A percentile compares a stretch with the other conserved stretches of the same genome.
These are phyloP conservation scores for Thyridium curvatum DNA, from an alignment of 2,329 filamentous ascomycete genomes.

Conservation along the genomic window DNA sequence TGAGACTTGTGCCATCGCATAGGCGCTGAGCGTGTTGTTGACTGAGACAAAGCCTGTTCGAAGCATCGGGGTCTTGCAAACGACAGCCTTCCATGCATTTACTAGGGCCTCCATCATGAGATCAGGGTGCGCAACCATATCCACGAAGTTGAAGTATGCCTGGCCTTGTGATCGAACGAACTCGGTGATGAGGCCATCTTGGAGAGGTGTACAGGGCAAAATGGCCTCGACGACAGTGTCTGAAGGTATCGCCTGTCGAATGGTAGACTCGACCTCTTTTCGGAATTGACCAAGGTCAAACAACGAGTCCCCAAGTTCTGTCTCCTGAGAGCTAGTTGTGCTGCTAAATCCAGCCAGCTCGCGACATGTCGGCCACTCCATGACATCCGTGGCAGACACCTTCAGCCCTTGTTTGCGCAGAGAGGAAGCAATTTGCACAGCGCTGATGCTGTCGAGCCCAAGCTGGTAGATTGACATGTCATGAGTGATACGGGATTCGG, in stretches of 20 bases:
- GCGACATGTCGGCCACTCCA: constrained; percentile 51
- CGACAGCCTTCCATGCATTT: constrained; percentile 53
- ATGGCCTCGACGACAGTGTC: constrained; percentile 43
- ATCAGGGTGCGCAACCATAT: constrained; percentile 27
- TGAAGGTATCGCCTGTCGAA: constrained; percentile 11
- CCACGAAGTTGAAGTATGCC: constrained; percentile 71
- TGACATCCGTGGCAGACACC: constrained; percentile 65
- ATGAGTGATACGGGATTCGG: constrained; percentile 42
- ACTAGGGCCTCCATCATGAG: constrained; percentile 37
- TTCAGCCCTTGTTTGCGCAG: constrained; percentile 54
- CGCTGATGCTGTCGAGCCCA: constrained; percentile 88
- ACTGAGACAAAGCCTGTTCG: constrained; percentile 66
- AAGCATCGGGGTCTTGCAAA: constrained; percentile 60
- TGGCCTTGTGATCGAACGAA: constrained; percentile 61
- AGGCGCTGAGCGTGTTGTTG: constrained; percentile 54
- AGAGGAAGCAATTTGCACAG: constrained; percentile 66
- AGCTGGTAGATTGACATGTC: constrained; percentile 75
- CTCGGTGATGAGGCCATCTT: constrained; percentile 72
- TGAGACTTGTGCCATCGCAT: constrained; percentile 66
- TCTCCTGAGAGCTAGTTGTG: no score
- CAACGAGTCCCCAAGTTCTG: no score
- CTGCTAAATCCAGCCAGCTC: constrained; percentile 25
- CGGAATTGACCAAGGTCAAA: constrained; percentile 22
- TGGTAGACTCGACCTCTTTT: constrained; percentile 17
- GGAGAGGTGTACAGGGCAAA: constrained; percentile 72